Evolutionary conservation across 768 basidiomycete species (phyloP).

Genomic region (Pluteus cervinus): DNA sequence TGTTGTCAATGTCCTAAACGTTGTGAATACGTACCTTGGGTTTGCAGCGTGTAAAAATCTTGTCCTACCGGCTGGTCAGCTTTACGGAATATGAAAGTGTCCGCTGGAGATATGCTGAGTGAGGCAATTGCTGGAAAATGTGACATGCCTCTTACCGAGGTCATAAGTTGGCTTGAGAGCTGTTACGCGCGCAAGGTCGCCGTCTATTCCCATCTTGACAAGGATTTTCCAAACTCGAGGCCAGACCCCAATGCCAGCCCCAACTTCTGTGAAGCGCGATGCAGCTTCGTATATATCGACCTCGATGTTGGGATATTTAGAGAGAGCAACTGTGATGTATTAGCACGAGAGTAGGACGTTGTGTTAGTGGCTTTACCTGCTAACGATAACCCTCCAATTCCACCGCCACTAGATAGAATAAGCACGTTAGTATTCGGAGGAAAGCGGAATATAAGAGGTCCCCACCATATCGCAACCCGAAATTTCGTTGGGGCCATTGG

Average conservation of each 20-base stretch:
- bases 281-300: conserved; percentile 41
- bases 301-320: too few relatives aligned
- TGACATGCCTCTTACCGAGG: conserved; percentile 2
- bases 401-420: too few relatives aligned
- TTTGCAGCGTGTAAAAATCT: conserved; percentile 14
- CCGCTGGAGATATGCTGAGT: conserved; percentile 9
- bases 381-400: too few relatives aligned
- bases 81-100: conserved; percentile 19
- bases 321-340: too few relatives aligned
- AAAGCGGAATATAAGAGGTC: too few relatives aligned
- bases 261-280: conserved; percentile 33
- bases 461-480: too few relatives aligned
- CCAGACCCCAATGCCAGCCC: conserved; percentile 39
- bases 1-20: background rate
- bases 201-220: conserved; percentile 30
- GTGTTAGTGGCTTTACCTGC: too few relatives aligned
- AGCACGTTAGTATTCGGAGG: too few relatives aligned
- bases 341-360: too few relatives aligned
- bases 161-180: conserved; percentile 18
- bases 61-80: conserved; percentile 14
- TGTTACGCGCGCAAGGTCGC: conserved; percentile 21
- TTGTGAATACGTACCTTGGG: conserved; percentile 10
- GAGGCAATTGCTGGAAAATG: background rate
- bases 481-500: too few relatives aligned
- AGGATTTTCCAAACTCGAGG: conserved; percentile 37